These are phyloP conservation scores for Wickerhamiella lipophila DNA, from an alignment of 805 yeast genomes.

Conservation along the genomic window DNA sequence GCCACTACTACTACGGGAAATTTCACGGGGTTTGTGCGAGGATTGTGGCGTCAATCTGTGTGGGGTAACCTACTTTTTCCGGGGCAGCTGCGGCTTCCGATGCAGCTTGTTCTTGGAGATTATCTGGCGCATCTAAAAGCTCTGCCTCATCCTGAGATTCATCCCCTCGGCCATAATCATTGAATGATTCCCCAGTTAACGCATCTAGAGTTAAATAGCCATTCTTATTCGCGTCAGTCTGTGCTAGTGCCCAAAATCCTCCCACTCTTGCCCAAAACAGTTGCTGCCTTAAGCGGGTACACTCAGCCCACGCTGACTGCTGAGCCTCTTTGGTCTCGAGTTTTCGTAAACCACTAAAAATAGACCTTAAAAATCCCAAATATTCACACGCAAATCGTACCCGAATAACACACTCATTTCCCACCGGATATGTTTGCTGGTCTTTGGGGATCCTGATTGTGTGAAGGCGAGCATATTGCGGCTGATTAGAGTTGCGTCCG, in stretches of 20 bases:
- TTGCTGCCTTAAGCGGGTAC: constrained; percentile 51
- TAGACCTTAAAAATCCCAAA: constrained; percentile 58
- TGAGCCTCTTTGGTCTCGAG: constrained; percentile 32
- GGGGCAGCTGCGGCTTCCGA: constrained; percentile 7
- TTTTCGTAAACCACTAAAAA: constrained; percentile 50
- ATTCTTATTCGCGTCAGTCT: not conserved
- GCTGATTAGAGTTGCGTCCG: constrained; percentile 61
- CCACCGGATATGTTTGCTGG: constrained; percentile 36
- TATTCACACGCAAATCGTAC: constrained; percentile 74
- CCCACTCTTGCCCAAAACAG: constrained; percentile 80
- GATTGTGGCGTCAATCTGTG: constrained; percentile 9
- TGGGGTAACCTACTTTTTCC: constrained; percentile 13
- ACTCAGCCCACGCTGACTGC: constrained; percentile 50
- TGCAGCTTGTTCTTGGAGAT: not conserved
- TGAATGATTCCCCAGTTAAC: not conserved
- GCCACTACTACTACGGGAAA: not conserved
- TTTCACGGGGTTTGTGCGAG: constrained; percentile 6
- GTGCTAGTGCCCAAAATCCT: constrained; percentile 20
- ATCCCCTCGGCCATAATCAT: not conserved
- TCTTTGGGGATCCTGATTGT: constrained; percentile 36
- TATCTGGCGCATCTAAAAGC: not conserved
- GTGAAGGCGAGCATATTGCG: constrained; percentile 65
- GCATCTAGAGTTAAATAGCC: constrained; percentile 4
- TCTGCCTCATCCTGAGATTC: not conserved
- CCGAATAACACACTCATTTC: constrained; percentile 68